Base-by-base conservation (phyloP, 2,329 filamentous ascomycete genomes). In the Fusarium sp. region DNA sequence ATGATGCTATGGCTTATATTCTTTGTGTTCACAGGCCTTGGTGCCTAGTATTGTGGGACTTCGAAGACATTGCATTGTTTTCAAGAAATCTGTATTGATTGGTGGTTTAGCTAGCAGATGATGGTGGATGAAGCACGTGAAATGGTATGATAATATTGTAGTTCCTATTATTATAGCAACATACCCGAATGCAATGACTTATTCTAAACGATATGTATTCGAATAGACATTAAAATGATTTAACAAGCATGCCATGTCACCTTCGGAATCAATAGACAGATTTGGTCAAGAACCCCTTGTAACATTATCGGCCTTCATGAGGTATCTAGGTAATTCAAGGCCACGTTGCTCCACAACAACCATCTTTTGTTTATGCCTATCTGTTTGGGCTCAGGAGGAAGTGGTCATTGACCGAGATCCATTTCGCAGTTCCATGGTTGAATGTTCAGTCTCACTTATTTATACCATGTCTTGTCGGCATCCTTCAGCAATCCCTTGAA, bases 161-260 rank as follows among this genome's bases (percentile, higher is more conserved):
- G 65, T 51, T 75, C 77, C 74, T 58, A 63, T 64, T 66, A 60
- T 61, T 54, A 51, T 13, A 41, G 68, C 38, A 71, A 64, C 42
- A 36, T 52, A 51, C 45, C 54, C 44, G 24, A 24, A 20, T 62
- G 22, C 9, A 34, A 64, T 22, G n/a, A 17, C 12, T 14, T 11
- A 32, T 34, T 18, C 11, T 17, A 20, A 24, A 45, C 17, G 22
- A 30, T 11, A 22, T 12, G 24, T 18, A 38, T 20, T 30, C 26
- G 14, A 55, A n/a, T 14, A 20, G 4, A 12, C 12, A n/a, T 9
- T 42, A 4, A 4, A 18, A 30, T 30, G 3, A 8, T 14, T 30
- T 18, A 11, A 1, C 0, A 17, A 26, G 7, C 14, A 4, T 14
- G 11, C 10, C 20, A 18, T 42, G 5, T 18, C 12, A 32, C 5